phyloP scores from a whole-genome alignment of 192 early-diverging fungal species.

The Coemansia sp. region DNA sequence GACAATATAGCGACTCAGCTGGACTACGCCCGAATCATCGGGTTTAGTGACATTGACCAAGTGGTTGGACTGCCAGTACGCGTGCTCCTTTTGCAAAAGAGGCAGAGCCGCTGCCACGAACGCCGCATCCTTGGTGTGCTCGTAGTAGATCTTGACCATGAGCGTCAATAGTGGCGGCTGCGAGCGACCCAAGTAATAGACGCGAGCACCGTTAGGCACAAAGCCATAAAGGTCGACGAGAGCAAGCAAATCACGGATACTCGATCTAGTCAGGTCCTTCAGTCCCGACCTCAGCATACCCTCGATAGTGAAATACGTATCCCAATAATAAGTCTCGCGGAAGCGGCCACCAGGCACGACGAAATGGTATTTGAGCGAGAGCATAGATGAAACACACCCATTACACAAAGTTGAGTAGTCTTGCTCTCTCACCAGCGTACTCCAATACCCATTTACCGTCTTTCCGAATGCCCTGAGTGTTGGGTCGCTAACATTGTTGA shows the following conservation, averaged over 20 bases:
- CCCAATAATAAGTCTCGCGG: constrained; percentile 76
- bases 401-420: constrained; percentile 54
- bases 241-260: constrained; percentile 63
- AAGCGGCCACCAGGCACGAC: constrained; percentile 74
- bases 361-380: constrained; percentile 60
- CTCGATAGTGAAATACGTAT: constrained; percentile 66
- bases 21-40: neutral
- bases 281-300: constrained; percentile 62
- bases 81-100: constrained; percentile 59
- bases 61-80: constrained; percentile 61
- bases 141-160: constrained; percentile 65
- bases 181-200: constrained; percentile 73
- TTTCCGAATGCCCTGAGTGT: constrained; percentile 51
- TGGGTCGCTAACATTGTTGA: constrained; percentile 48
- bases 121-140: constrained; percentile 51
- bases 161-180: constrained; percentile 70
- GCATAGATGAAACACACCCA: constrained; percentile 58
- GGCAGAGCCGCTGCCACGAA: constrained; percentile 57
- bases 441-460: constrained; percentile 60
- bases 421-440: constrained; percentile 57
- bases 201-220: constrained; percentile 72
- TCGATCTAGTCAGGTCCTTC: constrained; percentile 44
- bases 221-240: constrained; percentile 63
- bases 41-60: constrained; percentile 35
- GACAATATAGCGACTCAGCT: constrained; percentile 59